Base-by-base conservation (phyloP, 73 alveolate genomes). In the Paraurostyla sp. region DNA sequence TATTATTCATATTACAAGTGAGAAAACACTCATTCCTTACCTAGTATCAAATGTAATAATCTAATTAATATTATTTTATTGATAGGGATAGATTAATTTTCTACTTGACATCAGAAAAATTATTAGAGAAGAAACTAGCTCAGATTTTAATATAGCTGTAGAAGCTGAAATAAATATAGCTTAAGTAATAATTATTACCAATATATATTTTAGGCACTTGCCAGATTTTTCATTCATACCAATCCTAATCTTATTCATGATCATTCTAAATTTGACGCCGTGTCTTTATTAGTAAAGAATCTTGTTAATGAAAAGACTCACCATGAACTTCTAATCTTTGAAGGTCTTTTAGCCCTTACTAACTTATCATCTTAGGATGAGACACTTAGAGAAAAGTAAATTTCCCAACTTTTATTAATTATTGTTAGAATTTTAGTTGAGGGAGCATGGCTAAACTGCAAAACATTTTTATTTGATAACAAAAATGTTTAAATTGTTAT, bases 131-230 rank as follows among this genome's bases (percentile, higher is more conserved):
- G 7, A 73, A 45, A 73, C 86, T 13, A 48, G 71, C 46, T 22
- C 25, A 4, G 86, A 73, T 45, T 49, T 13, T 73, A 40, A 42
- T 73, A 2, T 73, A 43, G 65, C 78, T 22, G 29, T 78, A 51
- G 89, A 78, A 78, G 18, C 78, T 3, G 80, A 78, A 78, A 78
- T 78, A n/a, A 78, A 78, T 51, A 78, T 54, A 9, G 76, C 89
- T 52, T 46, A 73, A 45, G 86, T 73, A 73, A 45, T 13, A 22
- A 11, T 46, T 46, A 22, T 68, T 1, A 35, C 18, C 18, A 35
- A 43, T 7, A 33, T 7, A 45, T 25, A 38, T 2, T 36, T 2
- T 78, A 78, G 89, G 35, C 63, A n/a, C 33, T 78, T 11, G 76
- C 89, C 2, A 78, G 52, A 45, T 13, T 78, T 13, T 78, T 78